These are phyloP conservation scores for Geotrichum cucujoidarum DNA, from an alignment of 1,139 yeast genomes.

Conservation along the genomic window DNA sequence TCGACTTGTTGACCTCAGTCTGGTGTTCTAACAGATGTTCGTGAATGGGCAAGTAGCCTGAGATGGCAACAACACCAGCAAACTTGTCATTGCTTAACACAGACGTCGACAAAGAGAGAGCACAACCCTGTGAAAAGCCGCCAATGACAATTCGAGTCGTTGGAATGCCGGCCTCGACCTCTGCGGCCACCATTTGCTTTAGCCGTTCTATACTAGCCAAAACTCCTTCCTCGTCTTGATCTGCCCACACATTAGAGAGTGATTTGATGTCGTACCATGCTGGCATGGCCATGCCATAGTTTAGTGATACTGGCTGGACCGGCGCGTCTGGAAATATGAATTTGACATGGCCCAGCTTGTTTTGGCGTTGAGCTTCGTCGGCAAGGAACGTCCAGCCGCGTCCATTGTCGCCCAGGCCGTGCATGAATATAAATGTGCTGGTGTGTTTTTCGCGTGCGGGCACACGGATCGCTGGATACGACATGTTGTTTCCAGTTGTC, in stretches of 20 bases:
- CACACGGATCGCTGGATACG: constrained; percentile 24
- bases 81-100: constrained; percentile 48
- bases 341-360: constrained; percentile 55
- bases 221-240: constrained; percentile 64
- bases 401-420: constrained; percentile 91
- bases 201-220: constrained; percentile 51
- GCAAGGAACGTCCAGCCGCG: constrained; percentile 80
- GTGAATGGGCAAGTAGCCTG: constrained; percentile 69
- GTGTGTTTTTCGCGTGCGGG: constrained; percentile 37
- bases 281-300: constrained; percentile 66
- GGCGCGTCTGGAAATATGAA: constrained; percentile 95
- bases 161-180: constrained; percentile 58
- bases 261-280: constrained; percentile 82
- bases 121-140: constrained; percentile 95
- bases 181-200: constrained; percentile 54
- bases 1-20: constrained; percentile 45
- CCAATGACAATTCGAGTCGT: constrained; percentile 75
- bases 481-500: too few species aligned
- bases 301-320: constrained; percentile 57
- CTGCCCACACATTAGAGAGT: constrained; percentile 44
- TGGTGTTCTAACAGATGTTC: constrained; percentile 33
- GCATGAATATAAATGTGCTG: constrained; percentile 73
- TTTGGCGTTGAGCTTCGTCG: constrained; percentile 38
- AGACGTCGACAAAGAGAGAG: constrained; percentile 56
- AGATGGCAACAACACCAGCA: constrained; percentile 73